Base-by-base conservation (phyloP, 169 alveolate genomes). In the Plasmodium berghei region DNA sequence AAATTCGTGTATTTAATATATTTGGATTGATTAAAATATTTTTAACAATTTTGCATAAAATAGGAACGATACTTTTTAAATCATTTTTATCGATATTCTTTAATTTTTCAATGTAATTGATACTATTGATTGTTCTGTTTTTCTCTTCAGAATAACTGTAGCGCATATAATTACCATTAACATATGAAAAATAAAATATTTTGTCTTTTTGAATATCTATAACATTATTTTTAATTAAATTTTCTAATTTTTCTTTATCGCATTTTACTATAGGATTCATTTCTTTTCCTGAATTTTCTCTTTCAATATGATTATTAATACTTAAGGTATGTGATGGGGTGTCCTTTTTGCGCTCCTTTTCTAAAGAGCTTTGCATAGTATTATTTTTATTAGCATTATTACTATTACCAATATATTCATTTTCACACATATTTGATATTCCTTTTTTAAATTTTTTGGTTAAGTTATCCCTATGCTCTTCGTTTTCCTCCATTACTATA, bases 21-120 rank as follows among this genome's bases (percentile, higher is more conserved):
- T 77, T 77, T 77, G 89, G 89, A 40, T 77, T 77, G 24, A 62
- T 77, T 77, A 77, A 77, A 63, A 77, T 77, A 63, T 77, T 77
- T 77, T 77, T 77, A 24, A 77, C 77, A 46, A 77, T 77, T 77
- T 64, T 77, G 42, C 89, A 77, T 5, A 77, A 46, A 48, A 77
- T 63, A 24, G 89, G 89, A 48, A 77, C 28, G 5, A 77, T 34
- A 64, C 9, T 48, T 77, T 77, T 77, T 63, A 77, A 63, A 55
- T 77, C 75, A 2, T 64, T 48, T 0, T 63, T 63, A 8, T 63
- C 49, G 26, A 77, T 77, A 16, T 49, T 77, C 63, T 77, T 77
- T 42, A 77, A 22, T 10, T 77, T 77, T 54, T 77, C 77, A 34
- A 58, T n/a, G 14, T 63, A 74, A 45, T 77, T 77, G 66, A 63